Conservation (phyloP, 2,329 filamentous ascomycete genomes). For the Diaporthe sp. region DNA sequence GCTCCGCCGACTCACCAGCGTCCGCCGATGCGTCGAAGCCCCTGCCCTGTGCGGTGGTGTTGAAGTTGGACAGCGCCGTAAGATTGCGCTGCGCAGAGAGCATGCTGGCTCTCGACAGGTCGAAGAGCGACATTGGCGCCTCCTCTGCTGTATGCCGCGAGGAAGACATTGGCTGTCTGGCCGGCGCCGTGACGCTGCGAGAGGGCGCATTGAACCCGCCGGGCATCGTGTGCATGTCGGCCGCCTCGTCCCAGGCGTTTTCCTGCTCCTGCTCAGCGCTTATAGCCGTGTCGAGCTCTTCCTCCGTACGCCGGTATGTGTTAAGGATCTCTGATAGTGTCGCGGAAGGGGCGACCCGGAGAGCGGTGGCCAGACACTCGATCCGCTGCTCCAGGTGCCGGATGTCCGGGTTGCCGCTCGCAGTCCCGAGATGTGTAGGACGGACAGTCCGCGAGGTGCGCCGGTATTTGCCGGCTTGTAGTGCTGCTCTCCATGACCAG, state of each 20-base stretch:
- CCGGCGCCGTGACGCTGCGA: slow-evolving; percentile 51
- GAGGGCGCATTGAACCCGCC: slow-evolving; percentile 62
- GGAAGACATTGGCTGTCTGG: slow-evolving; percentile 58
- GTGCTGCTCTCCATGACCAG: slow-evolving; percentile 83
- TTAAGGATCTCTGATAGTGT: slow-evolving; percentile 81
- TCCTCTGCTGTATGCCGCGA: slow-evolving; percentile 61
- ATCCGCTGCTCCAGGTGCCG: slow-evolving; percentile 84
- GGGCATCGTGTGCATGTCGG: slow-evolving; percentile 69
- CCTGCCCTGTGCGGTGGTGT: slow-evolving; percentile 56
- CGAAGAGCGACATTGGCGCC: slow-evolving; percentile 74
- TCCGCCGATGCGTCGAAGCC: slow-evolving; percentile 44
- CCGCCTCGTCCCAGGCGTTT: slow-evolving; percentile 76
- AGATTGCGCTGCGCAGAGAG: slow-evolving; percentile 70
- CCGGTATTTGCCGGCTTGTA: slow-evolving; percentile 82
- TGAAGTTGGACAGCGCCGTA: slow-evolving; percentile 65
- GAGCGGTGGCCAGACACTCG: slow-evolving; percentile 81
- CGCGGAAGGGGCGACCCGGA: slow-evolving; percentile 78
- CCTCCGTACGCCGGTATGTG: slow-evolving; percentile 82
- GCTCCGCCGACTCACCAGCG: slow-evolving; percentile 1
- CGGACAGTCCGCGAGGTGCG: slow-evolving; percentile 65
- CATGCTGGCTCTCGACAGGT: slow-evolving; percentile 72
- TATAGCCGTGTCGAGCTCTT: slow-evolving; percentile 77
- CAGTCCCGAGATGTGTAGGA: slow-evolving; percentile 71
- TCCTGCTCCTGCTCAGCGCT: slow-evolving; percentile 77
- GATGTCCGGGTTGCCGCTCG: slow-evolving; percentile 71